A percentile compares a stretch with the other conserved stretches of the same genome.
These are phyloP conservation scores for Clohesyomyces aquaticus DNA, from an alignment of 495 filamentous ascomycete genomes.

Conservation along the genomic window DNA sequence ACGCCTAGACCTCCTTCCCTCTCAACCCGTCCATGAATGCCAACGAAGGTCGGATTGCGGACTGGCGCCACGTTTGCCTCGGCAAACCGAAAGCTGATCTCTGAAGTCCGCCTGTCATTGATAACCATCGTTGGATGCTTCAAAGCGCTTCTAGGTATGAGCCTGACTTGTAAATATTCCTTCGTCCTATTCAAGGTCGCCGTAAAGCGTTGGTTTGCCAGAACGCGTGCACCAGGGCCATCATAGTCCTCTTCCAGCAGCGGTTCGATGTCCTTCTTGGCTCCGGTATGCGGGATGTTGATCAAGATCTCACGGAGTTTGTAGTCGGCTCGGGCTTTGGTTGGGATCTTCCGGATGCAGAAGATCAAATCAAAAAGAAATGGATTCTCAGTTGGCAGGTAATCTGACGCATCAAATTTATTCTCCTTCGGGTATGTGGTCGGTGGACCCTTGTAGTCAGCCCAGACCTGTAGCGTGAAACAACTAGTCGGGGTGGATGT, in stretches of 20 bases:
- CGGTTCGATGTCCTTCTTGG: slow-evolving; percentile 4
- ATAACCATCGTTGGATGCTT: neutral
- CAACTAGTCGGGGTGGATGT: neutral
- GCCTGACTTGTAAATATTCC: slow-evolving; percentile 3
- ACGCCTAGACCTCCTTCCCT: slow-evolving; percentile 5
- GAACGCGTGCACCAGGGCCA: slow-evolving; percentile 14
- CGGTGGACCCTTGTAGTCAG: slow-evolving; percentile 12
- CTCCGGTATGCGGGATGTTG: slow-evolving; percentile 1
- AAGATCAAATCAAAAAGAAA: slow-evolving; percentile 5
- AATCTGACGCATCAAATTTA: neutral
- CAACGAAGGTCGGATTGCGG: slow-evolving; percentile 2
- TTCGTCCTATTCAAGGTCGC: neutral
- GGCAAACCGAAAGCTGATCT: slow-evolving; percentile 13
- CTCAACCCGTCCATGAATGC: slow-evolving; percentile 12
- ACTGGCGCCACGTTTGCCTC: slow-evolving; percentile 8
- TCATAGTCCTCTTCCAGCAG: slow-evolving; percentile 6
- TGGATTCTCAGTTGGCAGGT: neutral
- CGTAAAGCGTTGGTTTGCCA: slow-evolving; percentile 24
- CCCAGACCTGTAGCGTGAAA: slow-evolving; percentile 5
- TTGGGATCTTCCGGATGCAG: slow-evolving; percentile 1
- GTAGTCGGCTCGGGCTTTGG: slow-evolving; percentile 7
- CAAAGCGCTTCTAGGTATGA: neutral
- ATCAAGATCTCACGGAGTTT: slow-evolving; percentile 5
- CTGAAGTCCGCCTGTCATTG: neutral
- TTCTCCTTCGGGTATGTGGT: neutral